Percentiles rank a stretch among this genome's conserved stretches.
Evolutionary conservation across 176 grass and related monocot species (phyloP).

Genomic region (Otatea glauca): DNA sequence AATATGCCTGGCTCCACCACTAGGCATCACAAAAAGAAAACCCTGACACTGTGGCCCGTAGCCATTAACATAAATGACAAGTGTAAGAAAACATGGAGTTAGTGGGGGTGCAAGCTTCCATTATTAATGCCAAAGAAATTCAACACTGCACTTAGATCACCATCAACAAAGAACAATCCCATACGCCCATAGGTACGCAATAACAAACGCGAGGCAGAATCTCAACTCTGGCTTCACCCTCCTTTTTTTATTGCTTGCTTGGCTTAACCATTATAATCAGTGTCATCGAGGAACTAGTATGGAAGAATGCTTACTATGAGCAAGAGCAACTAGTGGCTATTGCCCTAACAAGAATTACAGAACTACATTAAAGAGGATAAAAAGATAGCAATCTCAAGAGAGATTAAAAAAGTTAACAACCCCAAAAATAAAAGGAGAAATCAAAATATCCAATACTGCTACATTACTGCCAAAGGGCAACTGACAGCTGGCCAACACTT

Average conservation of each 20-base stretch:
- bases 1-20: neutral
- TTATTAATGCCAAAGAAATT: conserved; percentile 1
- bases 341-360: neutral
- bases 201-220: neutral
- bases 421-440: neutral
- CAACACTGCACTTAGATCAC: neutral
- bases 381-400: neutral
- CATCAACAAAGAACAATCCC: neutral
- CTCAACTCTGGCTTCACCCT: neutral
- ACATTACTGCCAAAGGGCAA: neutral
- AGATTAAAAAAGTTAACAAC: neutral
- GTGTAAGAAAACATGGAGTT: neutral
- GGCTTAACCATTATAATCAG: neutral
- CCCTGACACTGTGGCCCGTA: neutral
- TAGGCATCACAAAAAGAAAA: neutral
- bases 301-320: conserved; percentile 2
- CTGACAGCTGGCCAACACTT: neutral
- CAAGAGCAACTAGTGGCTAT: neutral
- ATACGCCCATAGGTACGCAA: neutral
- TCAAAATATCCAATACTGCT: neutral
- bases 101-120: neutral
- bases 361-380: neutral
- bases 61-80: neutral
- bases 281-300: conserved; percentile 15
- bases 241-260: neutral